Base-by-base conservation (phyloP, 192 early-diverging fungal species). In the Coemansia sp. region DNA sequence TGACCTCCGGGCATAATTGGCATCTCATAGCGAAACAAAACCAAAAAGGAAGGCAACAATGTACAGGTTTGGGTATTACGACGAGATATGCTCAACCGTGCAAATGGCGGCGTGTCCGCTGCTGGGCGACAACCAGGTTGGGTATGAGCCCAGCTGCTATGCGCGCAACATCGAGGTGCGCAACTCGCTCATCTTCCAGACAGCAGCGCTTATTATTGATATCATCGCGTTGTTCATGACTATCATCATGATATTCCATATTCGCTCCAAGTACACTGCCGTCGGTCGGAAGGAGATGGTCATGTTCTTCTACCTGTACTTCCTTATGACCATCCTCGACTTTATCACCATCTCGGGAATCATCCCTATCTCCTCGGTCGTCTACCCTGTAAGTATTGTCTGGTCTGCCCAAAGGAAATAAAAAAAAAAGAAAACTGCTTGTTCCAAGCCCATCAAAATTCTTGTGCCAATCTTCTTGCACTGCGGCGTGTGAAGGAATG, bases 201-300 rank as follows among this genome's bases (percentile, higher is more conserved):
- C 94, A 86, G 95, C 97, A 7, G 94, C 95, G 43, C 85, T 99
- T 42, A 93, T 99, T 61, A 93, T 98, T 65, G 91, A 98, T 71
- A 68, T 98, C 59, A 88, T 97, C 63, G 91, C 96, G 32, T 77
- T 99, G 62, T 76, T 94, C 67, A 99, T 99, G 98, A 96, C 96
- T 9, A 80, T 89, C 57, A 96, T 97, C 75, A 99, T 99, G 97
- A 98, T 99, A 77, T 92, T 92, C 69, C 97, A 99, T 79, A 93
- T 99, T 77, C 91, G 91, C 65, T 92, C 91, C 49, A 99, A 99
- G 85, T 98, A 97, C 84, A 99, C 97, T 25, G 97, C 97, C 42
- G 95, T 99, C n/a, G 97, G 95, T 53, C 95, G 97, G 64, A 95
- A 95, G 85, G 98, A 98, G 84, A 98, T 98, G 77, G 92, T 97